Percentiles rank a stretch among this genome's conserved stretches.
Conservation (phyloP, 2,329 filamentous ascomycete species). For the Didymosphaeria variabile region DNA sequence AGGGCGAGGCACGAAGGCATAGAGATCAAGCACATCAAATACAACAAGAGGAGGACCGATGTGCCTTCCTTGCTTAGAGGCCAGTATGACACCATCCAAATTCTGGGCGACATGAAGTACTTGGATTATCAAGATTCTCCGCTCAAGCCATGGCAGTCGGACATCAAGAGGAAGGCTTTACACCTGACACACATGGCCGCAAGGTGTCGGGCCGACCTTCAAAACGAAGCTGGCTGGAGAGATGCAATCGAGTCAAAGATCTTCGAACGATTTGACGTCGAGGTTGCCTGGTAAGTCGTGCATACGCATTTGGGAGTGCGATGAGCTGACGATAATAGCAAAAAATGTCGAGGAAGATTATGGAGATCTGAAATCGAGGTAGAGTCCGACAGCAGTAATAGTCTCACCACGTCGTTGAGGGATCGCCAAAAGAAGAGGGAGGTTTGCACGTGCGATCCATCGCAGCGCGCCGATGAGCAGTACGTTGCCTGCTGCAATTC, state of each 20-base stretch:
- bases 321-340: conserved; percentile 18
- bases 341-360: conserved; percentile 22
- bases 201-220: conserved; percentile 14
- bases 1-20: not conserved
- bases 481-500: conserved; percentile 1
- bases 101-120: conserved; percentile 20
- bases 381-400: conserved; percentile 16
- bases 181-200: conserved; percentile 7
- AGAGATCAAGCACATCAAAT: not conserved
- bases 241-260: conserved; percentile 19
- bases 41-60: not conserved
- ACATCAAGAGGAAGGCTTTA: conserved; percentile 21
- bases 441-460: conserved; percentile 22
- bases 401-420: conserved; percentile 16
- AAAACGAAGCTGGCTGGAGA: conserved; percentile 28
- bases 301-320: not conserved
- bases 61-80: conserved; percentile 22
- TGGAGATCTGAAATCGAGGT: conserved; percentile 26
- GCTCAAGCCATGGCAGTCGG: conserved; percentile 22
- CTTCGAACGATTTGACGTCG: conserved; percentile 30
- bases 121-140: conserved; percentile 17
- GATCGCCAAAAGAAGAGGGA: conserved; percentile 23
- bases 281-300: conserved; percentile 28
- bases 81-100: conserved; percentile 24
- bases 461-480: conserved; percentile 19